Conservation (phyloP, 2,329 filamentous ascomycete species). For the Dactylellina drechsleri region DNA sequence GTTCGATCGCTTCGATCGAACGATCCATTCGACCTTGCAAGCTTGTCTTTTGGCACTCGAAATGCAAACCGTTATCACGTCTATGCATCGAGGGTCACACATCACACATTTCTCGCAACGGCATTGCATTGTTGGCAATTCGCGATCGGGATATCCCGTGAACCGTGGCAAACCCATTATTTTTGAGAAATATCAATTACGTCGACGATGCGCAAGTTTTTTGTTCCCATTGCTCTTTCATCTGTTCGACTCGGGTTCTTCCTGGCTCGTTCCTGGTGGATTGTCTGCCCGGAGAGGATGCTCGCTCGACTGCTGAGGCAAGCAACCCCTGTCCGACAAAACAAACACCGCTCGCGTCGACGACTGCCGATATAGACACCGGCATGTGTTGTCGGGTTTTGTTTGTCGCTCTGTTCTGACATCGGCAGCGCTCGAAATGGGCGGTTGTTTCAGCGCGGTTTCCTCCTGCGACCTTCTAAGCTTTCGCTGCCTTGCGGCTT, state of each 20-base stretch:
- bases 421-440: not conserved
- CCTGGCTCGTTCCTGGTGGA: not conserved
- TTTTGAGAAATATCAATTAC: constrained; percentile 7
- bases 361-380: not conserved
- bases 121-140: not conserved
- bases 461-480: constrained; percentile 14
- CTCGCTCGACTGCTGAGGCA: not conserved
- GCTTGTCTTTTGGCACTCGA: too few species aligned
- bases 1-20: constrained; percentile 30
- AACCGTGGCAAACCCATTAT: too few species aligned
- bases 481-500: not conserved
- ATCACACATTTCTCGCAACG: constrained; percentile 3
- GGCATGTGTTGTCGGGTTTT: too few species aligned
- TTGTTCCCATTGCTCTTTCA: not conserved
- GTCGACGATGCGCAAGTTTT: constrained; percentile 17
- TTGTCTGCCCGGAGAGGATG: not conserved
- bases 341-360: not conserved
- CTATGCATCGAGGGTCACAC: too few species aligned
- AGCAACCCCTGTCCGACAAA: not conserved
- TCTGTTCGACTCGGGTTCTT: constrained; percentile 8
- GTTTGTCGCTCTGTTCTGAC: too few species aligned
- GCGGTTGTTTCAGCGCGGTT: constrained; percentile 25
- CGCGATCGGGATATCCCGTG: not conserved
- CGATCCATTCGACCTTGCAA: too few species aligned
- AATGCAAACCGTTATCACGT: too few species aligned